phyloP scores from a whole-genome alignment of 116 monocot species.

The Cymodocea nodosa region DNA sequence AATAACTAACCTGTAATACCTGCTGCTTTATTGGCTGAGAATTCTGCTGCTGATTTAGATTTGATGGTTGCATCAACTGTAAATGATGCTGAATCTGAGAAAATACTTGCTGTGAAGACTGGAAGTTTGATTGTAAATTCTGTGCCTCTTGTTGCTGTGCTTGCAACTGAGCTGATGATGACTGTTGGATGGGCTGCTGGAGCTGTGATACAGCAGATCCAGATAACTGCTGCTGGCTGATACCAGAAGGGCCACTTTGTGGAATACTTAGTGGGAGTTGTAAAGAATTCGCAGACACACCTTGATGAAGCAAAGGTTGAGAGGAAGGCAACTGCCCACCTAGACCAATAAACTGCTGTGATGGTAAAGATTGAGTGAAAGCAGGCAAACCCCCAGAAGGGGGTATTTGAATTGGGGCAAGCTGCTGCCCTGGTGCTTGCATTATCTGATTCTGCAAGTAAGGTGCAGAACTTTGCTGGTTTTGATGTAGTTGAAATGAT shows the following conservation, averaged over 20 bases:
- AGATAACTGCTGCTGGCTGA: conserved; percentile 49
- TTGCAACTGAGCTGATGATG: conserved; percentile 53
- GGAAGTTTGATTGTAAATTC: conserved; percentile 57
- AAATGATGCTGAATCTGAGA: conserved; percentile 83
- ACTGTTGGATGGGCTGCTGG: conserved; percentile 53
- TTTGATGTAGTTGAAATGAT: conserved; percentile 23
- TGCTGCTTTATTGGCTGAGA: conserved; percentile 48
- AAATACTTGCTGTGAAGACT: conserved; percentile 73
- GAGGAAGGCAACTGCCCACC: conserved; percentile 33
- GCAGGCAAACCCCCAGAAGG: conserved; percentile 31
- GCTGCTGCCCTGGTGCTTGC: conserved; percentile 37
- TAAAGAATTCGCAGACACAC: conserved; percentile 22
- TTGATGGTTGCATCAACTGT: conserved; percentile 72
- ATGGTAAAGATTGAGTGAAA: conserved; percentile 24
- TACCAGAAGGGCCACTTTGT: conserved; percentile 19
- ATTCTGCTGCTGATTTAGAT: conserved; percentile 44
- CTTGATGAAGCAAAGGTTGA: conserved; percentile 36
- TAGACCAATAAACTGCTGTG: conserved; percentile 31
- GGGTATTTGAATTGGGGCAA: conserved; percentile 42
- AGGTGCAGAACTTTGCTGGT: conserved; percentile 23
- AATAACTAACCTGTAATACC: conserved; percentile 19
- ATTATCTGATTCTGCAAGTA: conserved; percentile 29
- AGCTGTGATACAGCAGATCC: conserved; percentile 27
- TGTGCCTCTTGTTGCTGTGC: conserved; percentile 34
- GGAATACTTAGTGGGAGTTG: conserved; percentile 32